Base-by-base conservation (phyloP, 1,284 basidiomycete species). In the Rhodotorula sp. region DNA sequence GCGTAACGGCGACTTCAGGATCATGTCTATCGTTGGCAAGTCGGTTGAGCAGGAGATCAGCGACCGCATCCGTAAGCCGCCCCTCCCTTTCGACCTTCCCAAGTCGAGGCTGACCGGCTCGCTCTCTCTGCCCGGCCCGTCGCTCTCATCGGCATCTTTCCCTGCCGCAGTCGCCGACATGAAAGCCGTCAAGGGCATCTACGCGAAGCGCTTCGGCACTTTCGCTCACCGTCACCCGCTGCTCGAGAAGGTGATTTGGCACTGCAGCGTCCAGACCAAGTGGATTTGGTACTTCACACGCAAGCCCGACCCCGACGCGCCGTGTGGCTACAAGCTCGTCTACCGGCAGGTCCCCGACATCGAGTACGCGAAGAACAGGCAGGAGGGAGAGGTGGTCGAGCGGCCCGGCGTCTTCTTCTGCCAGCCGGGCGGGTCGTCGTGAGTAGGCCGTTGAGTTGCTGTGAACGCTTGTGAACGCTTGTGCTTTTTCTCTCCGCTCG, bases 261-360 rank as follows among this genome's bases (percentile, higher is more conserved):
- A 44, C 46, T 41, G 44, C 21, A 34, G n/a, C 29, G n/a, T 29
- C 19, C 9, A 7, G 25, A 48, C 51, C 37, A 22, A 22, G 22
- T 62, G 61, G 61, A 39, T 21, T 37, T 54, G 61, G 50, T 29
- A 6, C 15, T 62, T 62, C 51, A n/a, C 19, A 7, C 61, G 61
- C n/a, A n/a, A 44, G 17, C n/a, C 19, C 39, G 57, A 44, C n/a
- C 6, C 8, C 27, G 39, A 13, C 29, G 44, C 19, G 44, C 44
- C 44, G 10, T 12, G 9, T 3, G 44, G 44, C 44, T 44, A 44
- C 19, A 41, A 44, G 57, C 27, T 58, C 37, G 27, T n/a, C 17
- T 34, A 34, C 53, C 19, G 32, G 53, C 53, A 55, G 32, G 10
- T 22, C 32, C 32, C 53, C 21, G 53, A 34, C 17, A 55, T 36